Evolutionary conservation across 2,329 filamentous ascomycete genomes (phyloP), one percentile per base, ranked within the genome.

Genomic region (Trichothecium sympodiale): DNA sequence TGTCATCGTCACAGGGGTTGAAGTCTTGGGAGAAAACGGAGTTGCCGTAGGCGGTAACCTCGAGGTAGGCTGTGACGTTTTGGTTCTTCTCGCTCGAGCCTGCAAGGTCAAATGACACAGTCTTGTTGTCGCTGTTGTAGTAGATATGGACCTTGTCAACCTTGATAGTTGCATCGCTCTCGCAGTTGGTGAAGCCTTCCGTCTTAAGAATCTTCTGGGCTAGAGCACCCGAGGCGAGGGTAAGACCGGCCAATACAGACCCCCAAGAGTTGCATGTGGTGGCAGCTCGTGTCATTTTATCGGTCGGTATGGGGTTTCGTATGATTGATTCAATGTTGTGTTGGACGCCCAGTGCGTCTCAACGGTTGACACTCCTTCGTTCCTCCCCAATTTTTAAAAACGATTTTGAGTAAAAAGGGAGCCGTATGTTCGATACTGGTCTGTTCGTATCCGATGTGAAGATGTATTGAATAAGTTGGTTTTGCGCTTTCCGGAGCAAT

Each of bases 1-100:
- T 87, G 27, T 53, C 60, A 2, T 61, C 46, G 14, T 78, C 71
- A 57, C 91, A 98, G 26, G 91, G 91, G 51, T 95, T 77, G 60
- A 96, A 94, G 4, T 62, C 64, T 40, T 84, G 83, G 28, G 71
- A 67, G 60, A 93, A 96, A 17, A 95, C 74, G 41, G 81, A 60
- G 39, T 74, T 75, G 40, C 91, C 91, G 52, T 96, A 96, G 8
- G 89, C 89, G 17, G 71, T 81, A 28, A 95, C 83, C 16, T 74
- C 70, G 40, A 96, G 65, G 3, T 62, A 64, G 12, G 86, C 88
- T 37, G 72, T 83, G 41, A 96, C 85, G 46, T 94, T 88, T 56
- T 91, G 85, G 46, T 71, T 59, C 53, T 73, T 74, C 36, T 61
- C 59, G 54, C 83, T 95, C 40, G 72, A 77, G 41, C 89, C 91